Conservation (phyloP, 108 stramenopile genomes). For the Stephanodiscus minutulus region DNA sequence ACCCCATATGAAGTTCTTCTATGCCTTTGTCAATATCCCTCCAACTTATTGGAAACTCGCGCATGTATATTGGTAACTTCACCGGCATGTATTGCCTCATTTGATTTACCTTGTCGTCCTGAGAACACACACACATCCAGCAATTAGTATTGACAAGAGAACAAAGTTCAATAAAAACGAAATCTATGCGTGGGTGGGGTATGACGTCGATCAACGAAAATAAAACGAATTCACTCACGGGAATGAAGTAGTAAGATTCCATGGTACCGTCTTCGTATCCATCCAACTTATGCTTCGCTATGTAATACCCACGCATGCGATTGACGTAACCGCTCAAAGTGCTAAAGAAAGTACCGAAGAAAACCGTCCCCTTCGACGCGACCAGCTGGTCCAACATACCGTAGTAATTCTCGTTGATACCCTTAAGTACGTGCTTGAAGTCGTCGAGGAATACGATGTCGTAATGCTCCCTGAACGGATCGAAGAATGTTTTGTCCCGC, state of each 20-base stretch:
- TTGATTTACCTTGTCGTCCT: conserved; percentile 46
- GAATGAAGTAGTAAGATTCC: conserved; percentile 66
- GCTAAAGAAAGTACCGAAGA: conserved; percentile 81
- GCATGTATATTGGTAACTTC: conserved; percentile 73
- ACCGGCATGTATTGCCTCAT: conserved; percentile 71
- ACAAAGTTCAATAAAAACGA: not conserved
- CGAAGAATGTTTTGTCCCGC: conserved; percentile 77
- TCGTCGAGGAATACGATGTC: conserved; percentile 82
- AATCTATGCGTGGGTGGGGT: too few relatives aligned
- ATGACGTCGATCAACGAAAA: not conserved
- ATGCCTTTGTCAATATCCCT: conserved; percentile 72
- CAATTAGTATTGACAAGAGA: not conserved
- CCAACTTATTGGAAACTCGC: conserved; percentile 90
- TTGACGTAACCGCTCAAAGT: conserved; percentile 88
- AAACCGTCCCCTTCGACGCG: conserved; percentile 69
- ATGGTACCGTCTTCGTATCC: conserved; percentile 68
- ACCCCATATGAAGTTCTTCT: conserved; percentile 8
- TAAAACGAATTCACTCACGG: conserved; percentile 5
- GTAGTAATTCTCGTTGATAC: conserved; percentile 69
- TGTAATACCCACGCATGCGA: conserved; percentile 79
- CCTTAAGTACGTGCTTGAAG: conserved; percentile 54
- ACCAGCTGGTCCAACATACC: conserved; percentile 91
- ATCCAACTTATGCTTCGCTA: conserved; percentile 54
- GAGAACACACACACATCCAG: not conserved
- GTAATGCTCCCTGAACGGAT: conserved; percentile 67